Base-by-base conservation (phyloP, 768 basidiomycete genomes). In the Kwoniella dejecticola region DNA sequence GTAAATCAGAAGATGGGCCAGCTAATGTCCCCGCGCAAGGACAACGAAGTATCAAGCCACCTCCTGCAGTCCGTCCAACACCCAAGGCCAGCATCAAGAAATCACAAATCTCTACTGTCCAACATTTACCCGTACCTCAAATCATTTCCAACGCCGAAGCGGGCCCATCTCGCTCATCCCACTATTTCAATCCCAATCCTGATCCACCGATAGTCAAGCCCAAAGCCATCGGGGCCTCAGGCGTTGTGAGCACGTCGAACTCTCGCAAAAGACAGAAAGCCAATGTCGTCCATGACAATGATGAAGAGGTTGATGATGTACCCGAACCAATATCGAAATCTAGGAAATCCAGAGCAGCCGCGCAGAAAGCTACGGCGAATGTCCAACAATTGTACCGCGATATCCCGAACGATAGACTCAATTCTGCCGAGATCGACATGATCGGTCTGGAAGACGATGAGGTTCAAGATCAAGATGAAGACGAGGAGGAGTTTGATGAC, bases 1-100 rank as follows among this genome's bases (percentile, higher is more conserved):
- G 92, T 90, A 77, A 74, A 84, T 44, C 24, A 5, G 52, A 57
- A 23, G 26, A 26, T 17, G 38, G 27, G 5, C 13, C 29, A n/a
- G 1, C 8, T 31, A 15, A 27, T 24, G 24, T 49, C 33, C 33
- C 57, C 21, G 33, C 57, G 42, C 57, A 29, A 6, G 26, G 59
- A 45, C 57, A 29, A 6, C 23, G 59, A 45, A 36, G 23, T n/a
- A n/a, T 31, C 30, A 30, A 33, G 21, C 30, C 30, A 24, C 48
- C 57, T 21, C 47, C 36, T 29, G 38, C 57, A n/a, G 40, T 60
- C n/a, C 33, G 57, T 33, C 57, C 57, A 24, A 54, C 15, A 54
- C 38, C 33, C 15, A 2, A 11, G 3, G 52, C 38, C 30, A 17
- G 17, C 24, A 36, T 36, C 33, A 36, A 36, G n/a, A 30, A 2